A percentile compares a stretch with the other conserved stretches of the same genome.
Evolutionary conservation across 352 stramenopile genomes (phyloP).

Genomic region (Pythium scleroteichum): DNA sequence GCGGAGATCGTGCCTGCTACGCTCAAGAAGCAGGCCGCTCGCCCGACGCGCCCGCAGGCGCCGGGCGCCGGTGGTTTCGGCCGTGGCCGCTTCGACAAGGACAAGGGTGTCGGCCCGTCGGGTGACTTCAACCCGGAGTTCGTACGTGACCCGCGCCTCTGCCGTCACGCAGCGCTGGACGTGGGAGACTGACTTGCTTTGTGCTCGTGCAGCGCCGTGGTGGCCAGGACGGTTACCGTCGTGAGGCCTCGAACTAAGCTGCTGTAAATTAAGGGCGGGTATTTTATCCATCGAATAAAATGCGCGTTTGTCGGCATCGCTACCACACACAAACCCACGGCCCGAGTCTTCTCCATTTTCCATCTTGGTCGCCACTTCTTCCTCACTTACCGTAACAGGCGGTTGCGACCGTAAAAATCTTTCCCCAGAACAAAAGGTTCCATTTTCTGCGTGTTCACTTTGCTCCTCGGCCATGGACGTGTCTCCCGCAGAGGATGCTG

Average conservation of each 20-base stretch:
- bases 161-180: not conserved
- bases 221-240: slow-evolving; percentile 87
- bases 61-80: slow-evolving; percentile 75
- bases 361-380: not conserved
- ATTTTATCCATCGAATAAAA: slow-evolving; percentile 78
- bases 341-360: not conserved
- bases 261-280: slow-evolving; percentile 47
- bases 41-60: slow-evolving; percentile 77
- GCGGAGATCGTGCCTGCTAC: slow-evolving; percentile 98
- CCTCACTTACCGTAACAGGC: not conserved
- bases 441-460: slow-evolving; percentile 6
- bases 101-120: slow-evolving; percentile 87
- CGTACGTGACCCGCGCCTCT: slow-evolving; percentile 42
- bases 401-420: not conserved
- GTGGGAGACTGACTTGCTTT: slow-evolving; percentile 8
- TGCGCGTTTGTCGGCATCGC: slow-evolving; percentile 61
- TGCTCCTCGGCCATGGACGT: slow-evolving; percentile 1
- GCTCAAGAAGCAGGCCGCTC: slow-evolving; percentile 95
- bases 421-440: not conserved
- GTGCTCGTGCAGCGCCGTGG: slow-evolving; percentile 43
- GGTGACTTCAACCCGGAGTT: slow-evolving; percentile 90
- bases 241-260: slow-evolving; percentile 84
- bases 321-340: slow-evolving; percentile 23
- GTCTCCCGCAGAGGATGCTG: not conserved
- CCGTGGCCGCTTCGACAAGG: slow-evolving; percentile 88